Percentiles rank a stretch among this genome's conserved stretches.
These are phyloP conservation scores for Cetradonia linearis DNA, from an alignment of 495 filamentous ascomycete genomes.

Conservation along the genomic window DNA sequence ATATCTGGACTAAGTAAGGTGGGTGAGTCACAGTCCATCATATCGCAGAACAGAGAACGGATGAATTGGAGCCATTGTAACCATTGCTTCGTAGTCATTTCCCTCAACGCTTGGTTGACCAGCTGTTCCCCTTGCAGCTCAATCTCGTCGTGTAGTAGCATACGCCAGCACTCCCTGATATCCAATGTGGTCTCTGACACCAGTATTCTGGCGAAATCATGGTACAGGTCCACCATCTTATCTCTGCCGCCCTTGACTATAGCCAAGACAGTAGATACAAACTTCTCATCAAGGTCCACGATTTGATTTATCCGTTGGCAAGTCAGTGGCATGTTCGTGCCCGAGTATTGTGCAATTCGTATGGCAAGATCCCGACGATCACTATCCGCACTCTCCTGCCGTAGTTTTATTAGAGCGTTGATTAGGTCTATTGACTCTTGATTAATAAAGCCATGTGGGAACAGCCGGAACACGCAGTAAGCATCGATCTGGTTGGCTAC, in stretches of 20 bases:
- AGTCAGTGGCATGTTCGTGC: neutral
- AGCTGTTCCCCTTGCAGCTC: neutral
- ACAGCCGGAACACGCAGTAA: slow-evolving; percentile 1
- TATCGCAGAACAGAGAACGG: neutral
- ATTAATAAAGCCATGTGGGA: neutral
- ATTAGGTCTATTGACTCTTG: neutral
- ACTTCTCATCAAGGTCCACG: neutral
- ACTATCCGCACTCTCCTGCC: neutral
- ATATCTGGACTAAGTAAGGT: neutral
- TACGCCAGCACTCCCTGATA: neutral
- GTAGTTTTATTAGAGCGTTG: neutral
- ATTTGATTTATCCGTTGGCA: slow-evolving; percentile 4
- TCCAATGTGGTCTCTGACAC: neutral
- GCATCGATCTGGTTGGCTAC: slow-evolving; percentile 6
- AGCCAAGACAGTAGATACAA: neutral
- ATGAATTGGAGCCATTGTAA: neutral
- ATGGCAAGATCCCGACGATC: slow-evolving; percentile 8
- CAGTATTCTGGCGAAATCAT: neutral
- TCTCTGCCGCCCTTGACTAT: neutral
- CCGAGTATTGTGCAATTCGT: neutral
- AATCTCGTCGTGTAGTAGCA: neutral
- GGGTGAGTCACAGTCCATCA: neutral
- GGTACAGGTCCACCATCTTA: neutral
- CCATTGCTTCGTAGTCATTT: neutral
- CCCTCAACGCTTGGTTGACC: neutral